Evolutionary conservation across 2,329 filamentous ascomycete genomes (phyloP).

Genomic region (Ophiostoma populinum): DNA sequence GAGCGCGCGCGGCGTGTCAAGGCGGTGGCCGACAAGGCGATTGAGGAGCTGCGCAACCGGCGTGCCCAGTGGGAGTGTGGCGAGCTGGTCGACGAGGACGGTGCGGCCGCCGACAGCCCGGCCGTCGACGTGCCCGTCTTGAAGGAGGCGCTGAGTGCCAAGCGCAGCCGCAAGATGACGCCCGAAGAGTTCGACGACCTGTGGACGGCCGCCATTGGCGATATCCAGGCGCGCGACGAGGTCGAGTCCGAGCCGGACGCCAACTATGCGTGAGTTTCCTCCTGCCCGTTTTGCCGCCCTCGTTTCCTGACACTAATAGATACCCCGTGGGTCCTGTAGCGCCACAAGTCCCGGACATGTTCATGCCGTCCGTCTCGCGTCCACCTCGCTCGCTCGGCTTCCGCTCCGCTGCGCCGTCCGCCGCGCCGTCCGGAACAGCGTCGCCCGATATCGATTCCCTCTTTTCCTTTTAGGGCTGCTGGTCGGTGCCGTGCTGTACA

Average conservation of each 20-base stretch:
- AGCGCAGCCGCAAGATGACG: slow-evolving; percentile 67
- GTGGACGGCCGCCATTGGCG: slow-evolving; percentile 56
- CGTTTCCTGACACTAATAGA: slow-evolving; percentile 58
- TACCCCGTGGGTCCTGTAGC: slow-evolving; percentile 55
- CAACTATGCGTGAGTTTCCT: slow-evolving; percentile 32
- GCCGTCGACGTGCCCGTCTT: slow-evolving; percentile 51
- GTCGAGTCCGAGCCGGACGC: slow-evolving; percentile 30
- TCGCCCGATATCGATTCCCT: slow-evolving; percentile 77
- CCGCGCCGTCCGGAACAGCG: slow-evolving; percentile 57
- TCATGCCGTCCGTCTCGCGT: slow-evolving; percentile 50
- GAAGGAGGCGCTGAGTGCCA: slow-evolving; percentile 58
- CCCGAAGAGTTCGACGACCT: slow-evolving; percentile 85
- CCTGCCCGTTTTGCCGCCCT: slow-evolving; percentile 1
- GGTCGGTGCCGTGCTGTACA: slow-evolving; percentile 39
- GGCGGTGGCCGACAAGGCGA: slow-evolving; percentile 69
- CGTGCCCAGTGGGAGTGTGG: slow-evolving; percentile 86
- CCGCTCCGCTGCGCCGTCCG: slow-evolving; percentile 68
- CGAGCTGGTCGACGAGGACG: slow-evolving; percentile 44
- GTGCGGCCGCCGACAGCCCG: slow-evolving; percentile 40
- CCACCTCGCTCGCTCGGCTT: slow-evolving; percentile 81
- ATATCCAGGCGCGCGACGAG: slow-evolving; percentile 47
- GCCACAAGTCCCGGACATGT: slow-evolving; percentile 43
- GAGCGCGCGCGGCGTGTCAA: slow-evolving; percentile 80
- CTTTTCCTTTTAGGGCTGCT: slow-evolving; percentile 48
- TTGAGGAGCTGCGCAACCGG: slow-evolving; percentile 72